phyloP scores from a whole-genome alignment of 176 grass and related monocot genomes.

The Cocos nucifera region DNA sequence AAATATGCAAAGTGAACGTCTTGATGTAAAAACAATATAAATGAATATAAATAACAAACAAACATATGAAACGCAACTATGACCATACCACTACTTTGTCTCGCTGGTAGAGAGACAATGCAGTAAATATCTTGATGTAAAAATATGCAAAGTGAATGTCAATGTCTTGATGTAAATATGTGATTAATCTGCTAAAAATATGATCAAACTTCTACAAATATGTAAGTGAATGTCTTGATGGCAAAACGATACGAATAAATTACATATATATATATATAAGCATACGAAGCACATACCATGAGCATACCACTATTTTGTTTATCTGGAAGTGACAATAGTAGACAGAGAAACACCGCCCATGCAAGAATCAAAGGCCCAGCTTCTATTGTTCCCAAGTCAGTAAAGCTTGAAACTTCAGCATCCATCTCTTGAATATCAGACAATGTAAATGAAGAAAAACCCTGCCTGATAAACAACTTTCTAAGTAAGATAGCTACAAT shows the following conservation, averaged over 20 bases:
- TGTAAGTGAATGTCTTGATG: not conserved
- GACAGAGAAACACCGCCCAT: constrained; percentile 77
- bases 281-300: constrained; percentile 15
- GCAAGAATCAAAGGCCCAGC: constrained; percentile 73
- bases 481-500: too few species aligned
- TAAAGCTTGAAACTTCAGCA: constrained; percentile 63
- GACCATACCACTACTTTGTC: not conserved
- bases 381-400: constrained; percentile 50
- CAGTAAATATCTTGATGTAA: too few species aligned
- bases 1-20: constrained; percentile 2
- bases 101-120: too few species aligned
- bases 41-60: not conserved
- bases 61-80: not conserved
- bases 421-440: constrained; percentile 88
- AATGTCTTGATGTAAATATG: too few species aligned
- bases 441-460: constrained; percentile 58
- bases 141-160: too few species aligned
- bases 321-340: constrained; percentile 62
- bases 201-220: constrained; percentile 72
- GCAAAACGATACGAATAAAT: too few species aligned
- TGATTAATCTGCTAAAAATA: constrained; percentile 5
- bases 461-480: constrained; percentile 42
- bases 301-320: constrained; percentile 36
- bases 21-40: too few species aligned
- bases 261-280: not conserved